Percentiles rank a stretch among this genome's conserved stretches.
Evolutionary conservation across 179 eudicot genomes (phyloP).

Genomic region (Camellia oleifera): DNA sequence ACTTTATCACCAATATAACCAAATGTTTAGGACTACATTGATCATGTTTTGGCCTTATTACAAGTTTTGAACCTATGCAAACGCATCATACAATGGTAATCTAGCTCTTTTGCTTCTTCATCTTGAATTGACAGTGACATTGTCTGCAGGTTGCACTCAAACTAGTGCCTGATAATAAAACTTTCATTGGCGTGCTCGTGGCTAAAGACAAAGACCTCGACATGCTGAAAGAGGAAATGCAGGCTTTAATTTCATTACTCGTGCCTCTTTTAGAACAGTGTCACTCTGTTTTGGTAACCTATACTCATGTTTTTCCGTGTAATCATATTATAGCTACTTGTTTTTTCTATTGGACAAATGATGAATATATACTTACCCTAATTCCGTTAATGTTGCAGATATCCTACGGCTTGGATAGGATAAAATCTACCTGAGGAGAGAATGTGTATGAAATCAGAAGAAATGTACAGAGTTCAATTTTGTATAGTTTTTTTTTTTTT

Average conservation of each 20-base stretch:
- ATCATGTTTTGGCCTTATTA: no score
- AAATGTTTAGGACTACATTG: no score
- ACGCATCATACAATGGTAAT: no score
- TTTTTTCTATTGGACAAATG: neutral
- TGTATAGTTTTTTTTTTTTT: neutral
- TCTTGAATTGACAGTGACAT: no score
- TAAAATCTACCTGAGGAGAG: slow-evolving; percentile 39
- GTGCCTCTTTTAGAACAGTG: slow-evolving; percentile 50
- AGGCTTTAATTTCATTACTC: slow-evolving; percentile 42
- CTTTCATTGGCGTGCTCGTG: slow-evolving; percentile 46
- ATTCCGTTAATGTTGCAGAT: slow-evolving; percentile 26
- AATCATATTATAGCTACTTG: neutral
- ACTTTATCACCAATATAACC: no score
- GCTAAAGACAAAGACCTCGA: slow-evolving; percentile 39
- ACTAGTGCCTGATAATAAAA: slow-evolving; percentile 61
- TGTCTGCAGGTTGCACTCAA: slow-evolving; percentile 67
- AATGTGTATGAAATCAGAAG: neutral
- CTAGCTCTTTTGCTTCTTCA: no score
- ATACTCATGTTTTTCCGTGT: neutral
- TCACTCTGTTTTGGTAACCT: slow-evolving; percentile 55
- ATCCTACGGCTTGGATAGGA: slow-evolving; percentile 33
- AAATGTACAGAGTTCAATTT: slow-evolving; percentile 19
- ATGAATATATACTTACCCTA: neutral
- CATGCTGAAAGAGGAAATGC: slow-evolving; percentile 45
- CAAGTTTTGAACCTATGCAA: no score